These are phyloP conservation scores for Codiaeum variegatum DNA, from an alignment of 441 rosid species.

Conservation along the genomic window DNA sequence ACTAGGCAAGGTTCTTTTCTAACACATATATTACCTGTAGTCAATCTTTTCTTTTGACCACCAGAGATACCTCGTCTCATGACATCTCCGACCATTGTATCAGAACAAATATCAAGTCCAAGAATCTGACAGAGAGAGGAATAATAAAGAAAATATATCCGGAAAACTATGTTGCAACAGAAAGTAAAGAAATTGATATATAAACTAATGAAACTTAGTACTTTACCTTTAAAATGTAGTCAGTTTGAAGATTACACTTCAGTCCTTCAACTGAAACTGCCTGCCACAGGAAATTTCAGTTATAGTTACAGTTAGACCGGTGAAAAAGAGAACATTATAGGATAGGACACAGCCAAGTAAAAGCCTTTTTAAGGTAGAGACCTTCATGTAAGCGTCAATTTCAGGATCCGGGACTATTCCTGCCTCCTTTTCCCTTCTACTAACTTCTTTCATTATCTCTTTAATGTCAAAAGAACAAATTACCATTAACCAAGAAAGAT, in stretches of 20 bases:
- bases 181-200: not conserved
- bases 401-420: constrained; percentile 56
- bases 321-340: not conserved
- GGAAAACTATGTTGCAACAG: not conserved
- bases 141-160: not conserved
- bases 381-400: constrained; percentile 78
- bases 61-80: constrained; percentile 65
- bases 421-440: constrained; percentile 47
- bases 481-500: not conserved
- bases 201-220: not conserved
- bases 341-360: not conserved
- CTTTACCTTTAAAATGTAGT: constrained; percentile 63
- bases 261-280: constrained; percentile 60
- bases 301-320: not conserved
- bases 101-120: constrained; percentile 54
- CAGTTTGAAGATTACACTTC: constrained; percentile 59
- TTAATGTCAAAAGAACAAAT: constrained; percentile 10
- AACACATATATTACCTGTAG: constrained; percentile 39
- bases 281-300: constrained; percentile 27
- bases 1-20: not conserved
- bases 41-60: constrained; percentile 57
- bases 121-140: constrained; percentile 39
- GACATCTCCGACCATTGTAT: constrained; percentile 49
- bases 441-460: constrained; percentile 56
- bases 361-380: constrained; percentile 4